Conservation (phyloP, 805 yeast genomes). For the Cyberlindnera petersonii region DNA sequence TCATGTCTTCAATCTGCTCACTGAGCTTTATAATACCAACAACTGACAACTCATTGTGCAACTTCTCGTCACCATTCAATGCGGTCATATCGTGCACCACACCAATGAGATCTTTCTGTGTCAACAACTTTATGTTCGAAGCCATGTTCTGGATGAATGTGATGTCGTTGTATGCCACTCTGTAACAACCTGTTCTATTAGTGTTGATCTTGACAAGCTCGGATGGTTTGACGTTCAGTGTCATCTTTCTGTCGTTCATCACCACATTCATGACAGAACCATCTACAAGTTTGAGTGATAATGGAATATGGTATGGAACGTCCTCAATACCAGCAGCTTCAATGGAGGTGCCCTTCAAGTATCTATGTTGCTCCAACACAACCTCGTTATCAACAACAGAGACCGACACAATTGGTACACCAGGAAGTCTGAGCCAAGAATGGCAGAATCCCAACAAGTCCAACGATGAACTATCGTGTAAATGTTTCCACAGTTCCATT, state of each 20-base stretch:
- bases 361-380: slow-evolving; percentile 38
- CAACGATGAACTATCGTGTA: slow-evolving; percentile 32
- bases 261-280: slow-evolving; percentile 37
- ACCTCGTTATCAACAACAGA: slow-evolving; percentile 28
- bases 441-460: slow-evolving; percentile 50
- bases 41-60: slow-evolving; percentile 27
- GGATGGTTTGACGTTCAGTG: slow-evolving; percentile 22
- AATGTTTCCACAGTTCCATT: slow-evolving; percentile 48
- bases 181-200: slow-evolving; percentile 43
- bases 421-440: slow-evolving; percentile 59
- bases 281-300: slow-evolving; percentile 38
- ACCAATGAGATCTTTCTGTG: slow-evolving; percentile 28
- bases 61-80: slow-evolving; percentile 28
- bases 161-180: slow-evolving; percentile 41
- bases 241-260: slow-evolving; percentile 38
- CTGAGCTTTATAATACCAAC: slow-evolving; percentile 29
- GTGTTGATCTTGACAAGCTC: slow-evolving; percentile 41
- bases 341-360: slow-evolving; percentile 23
- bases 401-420: slow-evolving; percentile 52
- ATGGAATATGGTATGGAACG: slow-evolving; percentile 59
- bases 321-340: slow-evolving; percentile 43
- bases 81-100: slow-evolving; percentile 33
- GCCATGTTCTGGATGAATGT: slow-evolving; percentile 28
- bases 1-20: slow-evolving; percentile 21
- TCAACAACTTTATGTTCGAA: slow-evolving; percentile 20